Evolutionary conservation across 2,329 filamentous ascomycete species (phyloP), one percentile per base, ranked within the genome.

Genomic region (Ampelomyces quisqualis): DNA sequence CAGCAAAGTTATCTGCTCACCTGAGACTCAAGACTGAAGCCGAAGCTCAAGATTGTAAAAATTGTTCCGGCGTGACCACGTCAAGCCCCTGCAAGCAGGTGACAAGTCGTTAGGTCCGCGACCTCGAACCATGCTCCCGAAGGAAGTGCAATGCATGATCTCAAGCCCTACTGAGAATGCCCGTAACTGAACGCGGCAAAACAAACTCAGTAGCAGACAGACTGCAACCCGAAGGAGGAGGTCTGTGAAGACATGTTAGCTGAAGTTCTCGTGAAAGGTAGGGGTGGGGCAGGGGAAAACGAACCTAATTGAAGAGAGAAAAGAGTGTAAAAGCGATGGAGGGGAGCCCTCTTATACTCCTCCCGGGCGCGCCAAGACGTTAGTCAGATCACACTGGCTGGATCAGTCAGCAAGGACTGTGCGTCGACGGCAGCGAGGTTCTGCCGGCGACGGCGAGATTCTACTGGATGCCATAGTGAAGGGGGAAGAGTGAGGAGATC

Each of bases 311-410:
- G 24, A 22, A 37, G 4, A 11, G 4, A 5, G 17, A 13, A 9
- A 29, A 30, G 19, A 27, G 27, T 18, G 34, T 21, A 30, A 18
- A 22, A 21, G 26, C 13, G 26, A 19, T 6, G 24, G 19, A 29
- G 17, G 8, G 18, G 24, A 29, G 11, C 15, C 34, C 20, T 30
- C 29, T 14, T 29, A 37, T 37, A 29, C 10, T n/a, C 6, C 4
- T 26, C 2, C 1, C 11, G 7, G 17, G 17, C 23, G 34, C 17
- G 34, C 24, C 24, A 27, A 27, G 34, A 5, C 23, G 23, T 18
- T 15, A 30, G n/a, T n/a, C 14, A 36, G 24, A 37, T 37, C 24
- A 37, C 24, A 28, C 34, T 13, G 13, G n/a, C 32, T 9, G 32
- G 15, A 29, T 37, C 24, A 37, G 18, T 30, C 7, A 23, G 15